Conservation (phyloP, 306 rosid genomes). For the Senna tora region DNA sequence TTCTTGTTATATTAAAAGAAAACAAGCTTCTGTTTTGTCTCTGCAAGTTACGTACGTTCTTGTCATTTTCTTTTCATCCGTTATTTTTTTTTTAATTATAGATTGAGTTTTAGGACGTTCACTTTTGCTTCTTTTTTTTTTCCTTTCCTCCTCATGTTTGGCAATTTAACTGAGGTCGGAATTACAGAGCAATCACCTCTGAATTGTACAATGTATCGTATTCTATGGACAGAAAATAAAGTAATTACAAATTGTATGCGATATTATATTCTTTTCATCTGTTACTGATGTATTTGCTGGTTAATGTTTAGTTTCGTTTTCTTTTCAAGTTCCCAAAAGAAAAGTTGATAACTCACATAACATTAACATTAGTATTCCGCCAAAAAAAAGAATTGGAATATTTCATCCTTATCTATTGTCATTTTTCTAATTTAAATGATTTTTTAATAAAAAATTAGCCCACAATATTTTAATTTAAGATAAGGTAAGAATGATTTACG, state of each 20-base stretch:
- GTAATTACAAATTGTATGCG: slow-evolving; percentile 34
- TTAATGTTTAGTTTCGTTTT: neutral
- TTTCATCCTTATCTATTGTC: no score
- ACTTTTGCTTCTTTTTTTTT: neutral
- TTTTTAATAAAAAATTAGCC: no score
- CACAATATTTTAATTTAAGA: no score
- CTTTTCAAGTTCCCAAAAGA: no score
- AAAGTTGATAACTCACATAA: neutral
- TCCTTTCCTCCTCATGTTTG: neutral
- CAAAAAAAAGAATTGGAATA: no score
- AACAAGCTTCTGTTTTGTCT: slow-evolving; percentile 23
- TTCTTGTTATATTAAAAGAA: neutral
- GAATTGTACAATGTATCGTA: slow-evolving; percentile 47
- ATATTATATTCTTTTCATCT: neutral
- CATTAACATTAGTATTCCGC: no score
- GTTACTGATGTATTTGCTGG: neutral
- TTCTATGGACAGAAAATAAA: slow-evolving; percentile 35
- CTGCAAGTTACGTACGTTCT: slow-evolving; percentile 31
- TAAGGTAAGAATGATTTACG: no score
- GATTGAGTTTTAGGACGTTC: slow-evolving; percentile 35
- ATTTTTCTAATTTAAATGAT: no score
- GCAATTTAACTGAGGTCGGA: slow-evolving; percentile 16
- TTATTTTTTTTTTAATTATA: slow-evolving; percentile 28
- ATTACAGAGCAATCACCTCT: slow-evolving; percentile 7
- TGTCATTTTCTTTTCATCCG: slow-evolving; percentile 41